These are phyloP conservation scores for Darksidea phi DNA, from an alignment of 495 filamentous ascomycete species.

Conservation along the genomic window DNA sequence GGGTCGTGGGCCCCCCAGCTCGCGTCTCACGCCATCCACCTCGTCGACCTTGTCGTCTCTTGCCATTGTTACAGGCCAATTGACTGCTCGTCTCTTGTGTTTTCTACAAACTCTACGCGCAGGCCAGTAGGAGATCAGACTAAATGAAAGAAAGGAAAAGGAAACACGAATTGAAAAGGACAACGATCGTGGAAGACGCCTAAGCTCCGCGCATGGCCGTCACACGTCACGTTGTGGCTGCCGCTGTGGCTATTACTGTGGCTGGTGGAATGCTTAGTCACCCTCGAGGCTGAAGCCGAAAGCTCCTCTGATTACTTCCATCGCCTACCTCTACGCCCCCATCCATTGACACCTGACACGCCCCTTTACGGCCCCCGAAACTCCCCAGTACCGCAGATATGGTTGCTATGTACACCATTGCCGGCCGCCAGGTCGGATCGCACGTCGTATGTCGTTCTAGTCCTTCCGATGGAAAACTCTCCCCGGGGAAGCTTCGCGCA, in stretches of 20 bases:
- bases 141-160: background rate
- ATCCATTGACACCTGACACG: slow-evolving; percentile 39
- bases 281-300: slow-evolving; percentile 16
- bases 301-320: slow-evolving; percentile 4
- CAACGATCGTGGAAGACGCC: background rate
- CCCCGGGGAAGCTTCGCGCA: no score
- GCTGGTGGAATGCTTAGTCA: slow-evolving; percentile 10
- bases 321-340: slow-evolving; percentile 30
- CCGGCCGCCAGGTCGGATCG: slow-evolving; percentile 88
- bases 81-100: background rate
- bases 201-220: background rate
- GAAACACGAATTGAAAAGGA: background rate
- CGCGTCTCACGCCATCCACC: slow-evolving; percentile 36
- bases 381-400: slow-evolving; percentile 61
- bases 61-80: slow-evolving; percentile 31
- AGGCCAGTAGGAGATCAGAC: no score
- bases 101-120: no score
- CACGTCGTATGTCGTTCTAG: slow-evolving; percentile 67
- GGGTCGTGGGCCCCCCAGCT: slow-evolving; percentile 40
- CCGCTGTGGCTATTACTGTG: background rate
- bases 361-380: slow-evolving; percentile 40
- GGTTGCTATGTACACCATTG: slow-evolving; percentile 80
- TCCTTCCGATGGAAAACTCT: background rate
- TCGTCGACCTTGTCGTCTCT: slow-evolving; percentile 31
- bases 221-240: background rate